Evolutionary conservation across 495 filamentous ascomycete species (phyloP).

Genomic region (Aspergillus carlsbadensis): DNA sequence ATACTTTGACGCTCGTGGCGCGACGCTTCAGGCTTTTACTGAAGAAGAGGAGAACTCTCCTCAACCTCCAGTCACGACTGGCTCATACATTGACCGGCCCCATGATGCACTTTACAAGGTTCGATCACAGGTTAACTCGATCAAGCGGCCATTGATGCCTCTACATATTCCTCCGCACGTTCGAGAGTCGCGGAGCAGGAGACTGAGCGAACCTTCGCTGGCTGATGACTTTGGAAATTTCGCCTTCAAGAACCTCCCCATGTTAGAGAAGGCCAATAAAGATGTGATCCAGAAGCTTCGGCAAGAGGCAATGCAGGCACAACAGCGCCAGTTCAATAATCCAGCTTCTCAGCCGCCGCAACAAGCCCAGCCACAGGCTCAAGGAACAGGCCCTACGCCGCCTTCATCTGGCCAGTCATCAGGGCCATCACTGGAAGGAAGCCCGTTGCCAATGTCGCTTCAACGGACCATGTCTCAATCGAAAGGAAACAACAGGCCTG

Average conservation of each 20-base stretch:
- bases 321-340: constrained; percentile 40
- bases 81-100: constrained; percentile 69
- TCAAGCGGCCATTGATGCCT: constrained; percentile 89
- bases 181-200: constrained; percentile 71
- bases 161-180: constrained; percentile 96
- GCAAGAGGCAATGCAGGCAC: constrained; percentile 76
- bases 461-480: constrained; percentile 81
- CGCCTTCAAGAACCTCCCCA: constrained; percentile 94
- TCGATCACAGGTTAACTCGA: constrained; percentile 76
- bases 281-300: constrained; percentile 95
- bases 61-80: constrained; percentile 52
- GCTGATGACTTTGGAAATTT: constrained; percentile 95
- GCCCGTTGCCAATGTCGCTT: constrained; percentile 78
- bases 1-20: constrained; percentile 92
- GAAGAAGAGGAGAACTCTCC: constrained; percentile 86
- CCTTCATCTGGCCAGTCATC: constrained; percentile 48
- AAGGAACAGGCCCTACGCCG: constrained; percentile 24
- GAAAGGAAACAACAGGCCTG: constrained; percentile 71
- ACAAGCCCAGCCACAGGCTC: background rate
- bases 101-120: constrained; percentile 93
- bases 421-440: constrained; percentile 75
- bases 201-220: constrained; percentile 85
- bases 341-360: constrained; percentile 11
- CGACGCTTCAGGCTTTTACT: constrained; percentile 82
- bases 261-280: constrained; percentile 97